Evolutionary conservation across 2,329 filamentous ascomycete species (phyloP), one percentile per base, ranked within the genome.

Genomic region (Coniochaeta sp.): DNA sequence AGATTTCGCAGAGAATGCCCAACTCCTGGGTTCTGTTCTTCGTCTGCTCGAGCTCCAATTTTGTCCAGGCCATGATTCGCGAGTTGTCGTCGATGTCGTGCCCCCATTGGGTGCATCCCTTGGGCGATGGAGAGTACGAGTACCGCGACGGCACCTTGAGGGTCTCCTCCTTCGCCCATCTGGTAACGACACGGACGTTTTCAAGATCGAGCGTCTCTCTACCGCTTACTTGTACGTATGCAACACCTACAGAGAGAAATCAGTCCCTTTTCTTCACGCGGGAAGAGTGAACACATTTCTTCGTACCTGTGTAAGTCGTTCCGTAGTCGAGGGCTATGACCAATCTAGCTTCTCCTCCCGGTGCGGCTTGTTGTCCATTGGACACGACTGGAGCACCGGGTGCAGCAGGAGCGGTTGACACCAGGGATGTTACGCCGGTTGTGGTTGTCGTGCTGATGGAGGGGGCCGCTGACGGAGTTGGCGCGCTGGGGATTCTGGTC

Each of bases 21-120:
- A 65, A 55, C 44, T 65, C 63, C 3, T 56, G 30, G 4, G 52
- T 44, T 24, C 63, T 61, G 38, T 59, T 47, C 7, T 58, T 28
- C 1, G 60, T 62, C 38, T 62, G 59, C 36, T 65, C 62, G n/a
- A 65, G 60, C 55, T 63, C 59, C 16, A 65, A 57, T 58, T 65
- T 65, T 10, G 63, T 65, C 58, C 62, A 61, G 26, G 62, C 62
- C 17, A 65, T 58, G 16, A 65, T 62, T 44, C 62, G 40, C 14
- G 63, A 65, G 34, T 64, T 61, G 58, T 65, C 63, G 57, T 65
- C 63, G 40, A 65, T 65, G 26, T 65, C 62, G 26, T 65, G 62
- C 28, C 63, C 63, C 61, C 62, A 65, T 59, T 65, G 63, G 19
- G 57, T 40, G 24, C 62, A 65, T 0, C 62, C 62, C 22, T 63